Percentiles rank a stretch among this genome's conserved stretches.
Evolutionary conservation across 129 eudicot genomes (phyloP).

Genomic region (Lonicera japonica): DNA sequence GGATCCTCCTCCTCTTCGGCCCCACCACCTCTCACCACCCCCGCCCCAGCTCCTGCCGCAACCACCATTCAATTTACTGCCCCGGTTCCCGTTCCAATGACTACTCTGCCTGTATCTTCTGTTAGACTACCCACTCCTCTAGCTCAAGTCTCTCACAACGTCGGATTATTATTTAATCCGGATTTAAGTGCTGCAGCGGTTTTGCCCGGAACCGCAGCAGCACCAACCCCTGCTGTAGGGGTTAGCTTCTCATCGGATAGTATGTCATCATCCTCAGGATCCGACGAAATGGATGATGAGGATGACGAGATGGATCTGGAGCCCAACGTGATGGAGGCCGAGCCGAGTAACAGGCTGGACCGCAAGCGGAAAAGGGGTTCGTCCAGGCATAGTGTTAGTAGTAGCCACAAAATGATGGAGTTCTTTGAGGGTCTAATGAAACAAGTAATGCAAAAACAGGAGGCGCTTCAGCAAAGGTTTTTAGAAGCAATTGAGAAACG

Average conservation of each 20-base stretch:
- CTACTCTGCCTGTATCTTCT: neutral
- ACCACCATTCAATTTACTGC: neutral
- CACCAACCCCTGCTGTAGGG: neutral
- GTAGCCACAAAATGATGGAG: constrained; percentile 28
- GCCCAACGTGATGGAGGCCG: neutral
- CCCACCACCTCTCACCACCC: constrained; percentile 4
- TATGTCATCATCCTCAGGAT: neutral
- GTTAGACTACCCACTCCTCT: neutral
- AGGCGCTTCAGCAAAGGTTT: constrained; percentile 33
- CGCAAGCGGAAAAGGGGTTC: constrained; percentile 2
- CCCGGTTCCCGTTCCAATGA: neutral
- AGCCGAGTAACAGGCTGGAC: neutral
- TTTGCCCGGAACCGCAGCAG: neutral
- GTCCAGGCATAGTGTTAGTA: neutral
- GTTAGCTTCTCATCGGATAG: constrained; percentile 4
- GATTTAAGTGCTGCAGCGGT: constrained; percentile 25
- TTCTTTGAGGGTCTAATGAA: constrained; percentile 42
- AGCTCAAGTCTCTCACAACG: neutral
- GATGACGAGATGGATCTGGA: constrained; percentile 4
- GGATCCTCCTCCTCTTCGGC: constrained; percentile 8
- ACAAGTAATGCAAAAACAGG: constrained; percentile 41
- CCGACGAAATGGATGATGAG: neutral
- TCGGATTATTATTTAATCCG: constrained; percentile 3
- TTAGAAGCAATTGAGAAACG: constrained; percentile 40
- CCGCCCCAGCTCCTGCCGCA: neutral